Evolutionary conservation across 2,329 filamentous ascomycete genomes (phyloP), one percentile per base, ranked within the genome.

Genomic region (Penicillium hesseltinei): DNA sequence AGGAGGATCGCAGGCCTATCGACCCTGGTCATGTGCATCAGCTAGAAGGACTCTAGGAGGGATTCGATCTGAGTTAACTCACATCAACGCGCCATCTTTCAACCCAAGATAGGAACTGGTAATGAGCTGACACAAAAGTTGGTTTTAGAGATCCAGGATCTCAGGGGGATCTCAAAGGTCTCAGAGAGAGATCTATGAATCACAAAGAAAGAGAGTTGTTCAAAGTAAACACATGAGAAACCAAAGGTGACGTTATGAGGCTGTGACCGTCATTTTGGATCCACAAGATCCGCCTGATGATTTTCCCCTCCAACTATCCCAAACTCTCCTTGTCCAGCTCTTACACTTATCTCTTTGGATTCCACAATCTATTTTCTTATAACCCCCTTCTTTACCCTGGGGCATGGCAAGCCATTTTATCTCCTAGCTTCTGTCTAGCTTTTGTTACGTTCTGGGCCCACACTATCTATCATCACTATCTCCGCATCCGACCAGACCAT

Each of bases 1-100:
- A 40, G 13, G 19, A 31, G 4, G 13, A 25, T 55, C 7, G 38
- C 15, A 40, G 49, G 54, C 35, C 43, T 57, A 36, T 53, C 11
- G n/a, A 45, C 29, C 11, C 31, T 25, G 4, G 44, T 57, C 51
- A 57, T 44, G 15, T 52, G 48, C 23, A 51, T 56, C 8, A 51
- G 54, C 19, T n/a, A 29, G 31, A 7, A 31, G 47, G 23, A n/a
- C 19, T 23, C 15, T n/a, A 48, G 5, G 42, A 44, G 17, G 17
- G 27, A 21, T 27, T 57, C 8, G 5, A 39, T 17, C n/a, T 54
- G 21, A 21, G 4, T 42, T 19, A 19, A 25, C 51, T 57, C 55
- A 54, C 55, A 49, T 54, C 51, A 54, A 54, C 23, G 15, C 36
- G 50, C 44, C 55, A 57, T 57, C 19, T 47, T 57, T 27, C 31